Evolutionary conservation across 2,329 filamentous ascomycete genomes (phyloP).

Genomic region (Plectosphaerella plurivora): DNA sequence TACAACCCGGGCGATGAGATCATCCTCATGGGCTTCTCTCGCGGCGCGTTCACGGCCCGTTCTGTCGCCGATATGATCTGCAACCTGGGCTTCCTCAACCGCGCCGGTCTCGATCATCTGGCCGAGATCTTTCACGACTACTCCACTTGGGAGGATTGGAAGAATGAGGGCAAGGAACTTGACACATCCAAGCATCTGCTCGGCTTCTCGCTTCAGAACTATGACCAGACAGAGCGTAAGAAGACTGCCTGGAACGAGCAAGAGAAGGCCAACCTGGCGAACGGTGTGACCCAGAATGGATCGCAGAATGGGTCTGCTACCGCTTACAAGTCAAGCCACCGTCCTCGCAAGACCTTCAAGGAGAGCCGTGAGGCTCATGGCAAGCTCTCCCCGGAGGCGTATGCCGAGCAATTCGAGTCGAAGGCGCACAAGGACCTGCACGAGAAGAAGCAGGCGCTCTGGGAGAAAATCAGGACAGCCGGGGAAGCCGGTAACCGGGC

Average conservation of each 20-base stretch:
- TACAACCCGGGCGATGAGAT: constrained; percentile 26
- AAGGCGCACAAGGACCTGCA: neutral
- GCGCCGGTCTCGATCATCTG: constrained; percentile 7
- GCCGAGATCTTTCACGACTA: constrained; percentile 11
- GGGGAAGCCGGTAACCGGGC: neutral
- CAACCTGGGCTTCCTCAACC: constrained; percentile 9
- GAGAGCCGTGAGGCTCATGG: neutral
- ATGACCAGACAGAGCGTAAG: neutral
- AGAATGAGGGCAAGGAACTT: neutral
- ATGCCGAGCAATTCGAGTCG: neutral
- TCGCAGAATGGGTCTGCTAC: neutral
- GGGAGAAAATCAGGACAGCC: neutral
- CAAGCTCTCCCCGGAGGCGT: neutral
- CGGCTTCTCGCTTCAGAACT: constrained; percentile 5
- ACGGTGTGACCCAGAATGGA: neutral
- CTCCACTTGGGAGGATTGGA: constrained; percentile 8
- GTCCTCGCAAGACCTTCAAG: neutral
- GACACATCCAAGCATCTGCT: constrained; percentile 4
- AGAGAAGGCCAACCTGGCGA: neutral
- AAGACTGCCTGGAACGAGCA: neutral
- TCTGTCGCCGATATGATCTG: constrained; percentile 21
- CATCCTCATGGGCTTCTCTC: constrained; percentile 29
- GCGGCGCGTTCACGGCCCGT: constrained; percentile 30
- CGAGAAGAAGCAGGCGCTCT: neutral
- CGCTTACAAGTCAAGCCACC: neutral